A percentile compares a stretch with the other conserved stretches of the same genome.
phyloP scores from a whole-genome alignment of 2,329 filamentous ascomycete genomes.

The Graphilbum sp. region DNA sequence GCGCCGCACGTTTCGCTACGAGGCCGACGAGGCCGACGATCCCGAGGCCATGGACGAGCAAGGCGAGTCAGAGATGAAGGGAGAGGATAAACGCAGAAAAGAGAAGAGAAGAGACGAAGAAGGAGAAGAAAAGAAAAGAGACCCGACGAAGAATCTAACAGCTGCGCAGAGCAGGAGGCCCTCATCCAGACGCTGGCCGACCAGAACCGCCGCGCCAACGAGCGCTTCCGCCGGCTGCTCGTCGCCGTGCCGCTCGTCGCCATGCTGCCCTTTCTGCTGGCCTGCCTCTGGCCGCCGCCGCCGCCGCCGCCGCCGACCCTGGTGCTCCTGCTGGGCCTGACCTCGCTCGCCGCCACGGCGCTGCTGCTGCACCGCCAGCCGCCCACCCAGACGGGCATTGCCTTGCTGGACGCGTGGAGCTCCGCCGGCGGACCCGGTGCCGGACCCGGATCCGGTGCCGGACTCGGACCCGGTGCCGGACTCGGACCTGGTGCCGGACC shows the following conservation, averaged over 20 bases:
- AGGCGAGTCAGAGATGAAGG: slow-evolving; percentile 26
- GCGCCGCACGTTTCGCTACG: slow-evolving; percentile 65
- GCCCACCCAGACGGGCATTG: slow-evolving; percentile 36
- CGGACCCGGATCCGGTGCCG: not conserved
- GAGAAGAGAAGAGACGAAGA: not conserved
- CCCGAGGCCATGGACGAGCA: slow-evolving; percentile 59
- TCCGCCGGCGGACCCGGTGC: slow-evolving; percentile 13
- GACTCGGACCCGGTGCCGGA: not conserved
- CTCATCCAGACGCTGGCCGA: slow-evolving; percentile 38
- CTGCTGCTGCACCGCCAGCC: slow-evolving; percentile 43
- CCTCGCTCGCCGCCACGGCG: slow-evolving; percentile 44
- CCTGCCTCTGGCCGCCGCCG: slow-evolving; percentile 10
- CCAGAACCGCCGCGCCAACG: slow-evolving; percentile 41
- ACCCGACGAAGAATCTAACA: not conserved
- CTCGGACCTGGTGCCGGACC: not conserved
- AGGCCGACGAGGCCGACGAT: slow-evolving; percentile 39
- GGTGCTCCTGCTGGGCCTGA: slow-evolving; percentile 39
- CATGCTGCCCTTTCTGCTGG: slow-evolving; percentile 15
- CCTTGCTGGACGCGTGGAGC: slow-evolving; percentile 21
- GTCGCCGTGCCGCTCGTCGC: slow-evolving; percentile 25
- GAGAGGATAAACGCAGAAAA: not conserved
- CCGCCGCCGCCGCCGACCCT: slow-evolving; percentile 16
- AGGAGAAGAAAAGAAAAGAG: too few relatives aligned
- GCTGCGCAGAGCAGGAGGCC: slow-evolving; percentile 40
- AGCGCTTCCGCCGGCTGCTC: slow-evolving; percentile 40